Evolutionary conservation across 164 flowering plant species (phyloP).

Genomic region (Vitis vinifera): DNA sequence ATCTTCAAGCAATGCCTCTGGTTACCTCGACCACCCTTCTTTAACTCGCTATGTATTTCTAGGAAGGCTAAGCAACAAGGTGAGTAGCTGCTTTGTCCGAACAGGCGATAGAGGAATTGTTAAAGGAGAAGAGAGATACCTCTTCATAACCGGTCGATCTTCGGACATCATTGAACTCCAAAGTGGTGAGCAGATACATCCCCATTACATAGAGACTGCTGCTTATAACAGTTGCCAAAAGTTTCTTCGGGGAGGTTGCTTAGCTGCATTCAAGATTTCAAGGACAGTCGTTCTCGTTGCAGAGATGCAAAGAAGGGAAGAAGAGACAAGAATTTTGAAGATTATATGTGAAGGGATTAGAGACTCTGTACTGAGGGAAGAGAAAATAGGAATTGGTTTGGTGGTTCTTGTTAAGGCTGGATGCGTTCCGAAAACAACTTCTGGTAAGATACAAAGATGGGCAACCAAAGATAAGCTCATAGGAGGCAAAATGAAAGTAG

Average conservation of each 20-base stretch:
- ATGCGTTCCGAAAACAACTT: slow-evolving; percentile 63
- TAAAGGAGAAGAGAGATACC: slow-evolving; percentile 47
- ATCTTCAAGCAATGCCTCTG: slow-evolving; percentile 66
- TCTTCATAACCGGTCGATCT: slow-evolving; percentile 54
- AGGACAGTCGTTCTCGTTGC: slow-evolving; percentile 41
- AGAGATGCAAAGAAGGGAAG: slow-evolving; percentile 48
- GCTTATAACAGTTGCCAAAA: slow-evolving; percentile 42
- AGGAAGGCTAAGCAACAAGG: slow-evolving; percentile 26
- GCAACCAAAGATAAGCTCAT: slow-evolving; percentile 40
- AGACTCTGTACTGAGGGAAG: slow-evolving; percentile 30
- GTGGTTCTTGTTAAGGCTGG: slow-evolving; percentile 59
- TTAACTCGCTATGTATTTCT: slow-evolving; percentile 44
- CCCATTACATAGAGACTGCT: slow-evolving; percentile 61
- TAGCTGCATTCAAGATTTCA: slow-evolving; percentile 43
- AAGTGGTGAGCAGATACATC: slow-evolving; percentile 34
- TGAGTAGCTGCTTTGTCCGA: slow-evolving; percentile 38
- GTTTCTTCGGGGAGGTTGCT: slow-evolving; percentile 60
- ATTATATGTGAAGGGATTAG: slow-evolving; percentile 41
- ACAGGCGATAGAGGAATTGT: slow-evolving; percentile 68
- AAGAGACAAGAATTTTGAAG: slow-evolving; percentile 13
- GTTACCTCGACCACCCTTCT: slow-evolving; percentile 64
- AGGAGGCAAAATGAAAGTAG: slow-evolving; percentile 28
- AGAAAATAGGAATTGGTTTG: slow-evolving; percentile 34
- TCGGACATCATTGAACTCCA: slow-evolving; percentile 34
- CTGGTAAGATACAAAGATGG: slow-evolving; percentile 77